These are phyloP conservation scores for Paralagenidium karlingii DNA, from an alignment of 352 stramenopile genomes.

Conservation along the genomic window DNA sequence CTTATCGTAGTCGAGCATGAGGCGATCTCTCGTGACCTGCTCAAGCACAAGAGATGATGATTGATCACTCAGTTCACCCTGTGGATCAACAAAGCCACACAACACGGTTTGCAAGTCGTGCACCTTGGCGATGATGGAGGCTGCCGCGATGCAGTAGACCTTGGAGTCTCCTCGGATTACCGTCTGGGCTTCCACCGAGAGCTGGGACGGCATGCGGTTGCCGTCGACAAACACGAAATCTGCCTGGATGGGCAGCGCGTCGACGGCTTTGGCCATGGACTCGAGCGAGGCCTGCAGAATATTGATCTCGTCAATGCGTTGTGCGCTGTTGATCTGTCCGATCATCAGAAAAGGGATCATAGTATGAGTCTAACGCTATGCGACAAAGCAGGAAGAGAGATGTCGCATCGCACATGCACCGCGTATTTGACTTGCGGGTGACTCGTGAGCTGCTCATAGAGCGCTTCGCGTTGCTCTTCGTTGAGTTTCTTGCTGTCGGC, in stretches of 20 bases:
- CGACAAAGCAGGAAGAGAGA: not conserved
- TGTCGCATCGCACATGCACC: constrained; percentile 31
- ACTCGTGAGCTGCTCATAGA: constrained; percentile 82
- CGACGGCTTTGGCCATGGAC: constrained; percentile 87
- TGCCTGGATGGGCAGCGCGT: constrained; percentile 25
- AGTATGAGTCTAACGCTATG: not conserved
- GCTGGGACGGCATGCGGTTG: constrained; percentile 86
- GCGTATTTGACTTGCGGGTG: constrained; percentile 79
- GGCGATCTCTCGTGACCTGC: constrained; percentile 89
- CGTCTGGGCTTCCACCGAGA: constrained; percentile 77
- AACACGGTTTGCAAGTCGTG: not conserved
- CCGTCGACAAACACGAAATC: constrained; percentile 94
- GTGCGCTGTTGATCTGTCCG: constrained; percentile 25
- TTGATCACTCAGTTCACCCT: no score
- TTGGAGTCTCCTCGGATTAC: constrained; percentile 93
- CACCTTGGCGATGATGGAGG: constrained; percentile 96
- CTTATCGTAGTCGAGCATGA: constrained; percentile 92
- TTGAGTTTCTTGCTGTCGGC: constrained; percentile 94
- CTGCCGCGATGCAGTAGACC: constrained; percentile 94
- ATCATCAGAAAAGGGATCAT: no score
- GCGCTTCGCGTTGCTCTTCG: constrained; percentile 85
- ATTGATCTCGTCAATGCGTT: constrained; percentile 97
- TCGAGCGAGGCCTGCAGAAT: constrained; percentile 95
- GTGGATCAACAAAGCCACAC: not conserved
- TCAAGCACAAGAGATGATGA: no score